Conservation (phyloP, 2,329 filamentous ascomycete species). For the Sodiomyces alkalinus region DNA sequence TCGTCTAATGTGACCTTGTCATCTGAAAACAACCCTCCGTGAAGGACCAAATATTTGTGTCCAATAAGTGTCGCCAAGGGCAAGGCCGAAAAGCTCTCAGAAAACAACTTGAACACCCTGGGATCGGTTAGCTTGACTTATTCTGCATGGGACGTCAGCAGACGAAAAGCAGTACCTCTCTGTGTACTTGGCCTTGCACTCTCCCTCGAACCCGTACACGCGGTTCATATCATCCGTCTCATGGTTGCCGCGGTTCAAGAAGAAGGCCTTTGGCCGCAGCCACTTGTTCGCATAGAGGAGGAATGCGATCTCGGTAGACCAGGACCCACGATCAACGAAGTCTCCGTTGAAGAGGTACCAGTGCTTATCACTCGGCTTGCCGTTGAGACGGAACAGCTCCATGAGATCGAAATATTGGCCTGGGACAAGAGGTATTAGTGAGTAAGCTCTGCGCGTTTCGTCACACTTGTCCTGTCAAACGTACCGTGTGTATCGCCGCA, state of each 20-base stretch:
- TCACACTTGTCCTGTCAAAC: conserved; percentile 11
- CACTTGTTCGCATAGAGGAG: conserved; percentile 94
- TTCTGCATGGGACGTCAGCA: conserved; percentile 6
- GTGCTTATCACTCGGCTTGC: conserved; percentile 69
- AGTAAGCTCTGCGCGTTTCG: conserved; percentile 10
- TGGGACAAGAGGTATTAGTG: too few species aligned
- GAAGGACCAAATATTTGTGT: conserved; percentile 78
- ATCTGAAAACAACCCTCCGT: conserved; percentile 91
- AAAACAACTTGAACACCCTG: conserved; percentile 89
- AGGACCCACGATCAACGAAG: conserved; percentile 93
- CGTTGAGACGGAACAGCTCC: conserved; percentile 88
- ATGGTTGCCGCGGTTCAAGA: conserved; percentile 95
- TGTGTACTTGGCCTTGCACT: conserved; percentile 97
- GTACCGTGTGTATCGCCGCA: conserved; percentile 93
- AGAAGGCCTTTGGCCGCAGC: conserved; percentile 76
- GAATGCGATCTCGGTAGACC: conserved; percentile 94
- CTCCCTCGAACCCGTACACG: conserved; percentile 95
- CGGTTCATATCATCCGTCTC: conserved; percentile 99
- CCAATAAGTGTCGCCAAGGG: conserved; percentile 87
- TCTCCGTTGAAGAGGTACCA: conserved; percentile 97
- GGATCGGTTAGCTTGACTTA: conserved; percentile 3
- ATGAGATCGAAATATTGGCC: conserved; percentile 96
- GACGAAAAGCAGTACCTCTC: too few species aligned
- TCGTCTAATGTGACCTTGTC: conserved; percentile 87
- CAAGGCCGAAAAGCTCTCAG: conserved; percentile 90